Conservation (phyloP, 176 grass and related monocot species). For the Secale cereale region DNA sequence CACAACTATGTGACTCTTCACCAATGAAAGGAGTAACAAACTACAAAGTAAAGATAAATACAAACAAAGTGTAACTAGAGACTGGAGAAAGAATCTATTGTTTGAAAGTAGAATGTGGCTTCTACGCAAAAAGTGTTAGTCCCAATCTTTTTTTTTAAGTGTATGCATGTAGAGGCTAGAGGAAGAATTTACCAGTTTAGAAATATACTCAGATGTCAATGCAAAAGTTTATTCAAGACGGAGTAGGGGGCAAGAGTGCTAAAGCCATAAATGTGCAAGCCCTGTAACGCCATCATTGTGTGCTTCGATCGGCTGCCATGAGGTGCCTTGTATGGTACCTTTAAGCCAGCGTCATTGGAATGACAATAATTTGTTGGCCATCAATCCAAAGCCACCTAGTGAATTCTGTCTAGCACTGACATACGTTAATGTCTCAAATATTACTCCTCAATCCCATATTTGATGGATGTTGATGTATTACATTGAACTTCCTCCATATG, state of each 20-base stretch:
- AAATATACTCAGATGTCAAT: accelerated
- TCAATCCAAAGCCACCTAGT: neutral
- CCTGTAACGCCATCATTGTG: slow-evolving; percentile 35
- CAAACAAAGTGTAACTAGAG: neutral
- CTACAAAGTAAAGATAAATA: neutral
- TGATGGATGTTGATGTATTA: neutral
- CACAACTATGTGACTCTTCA: neutral
- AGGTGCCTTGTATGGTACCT: neutral
- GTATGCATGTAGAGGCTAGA: neutral
- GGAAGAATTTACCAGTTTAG: neutral
- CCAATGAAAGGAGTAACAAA: neutral
- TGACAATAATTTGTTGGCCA: neutral
- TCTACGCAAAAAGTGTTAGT: neutral
- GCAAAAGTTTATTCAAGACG: neutral
- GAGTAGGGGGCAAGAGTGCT: neutral
- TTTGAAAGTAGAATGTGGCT: neutral
- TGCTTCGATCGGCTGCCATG: neutral
- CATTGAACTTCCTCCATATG: neutral
- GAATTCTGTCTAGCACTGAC: neutral
- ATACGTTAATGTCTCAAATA: neutral
- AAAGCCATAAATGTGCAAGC: slow-evolving; percentile 26
- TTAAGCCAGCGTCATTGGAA: neutral
- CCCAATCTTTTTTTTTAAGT: neutral
- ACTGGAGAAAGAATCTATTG: neutral
- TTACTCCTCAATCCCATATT: neutral